phyloP scores from a whole-genome alignment of 2,329 filamentous ascomycete species.

The Neonectria punicea region DNA sequence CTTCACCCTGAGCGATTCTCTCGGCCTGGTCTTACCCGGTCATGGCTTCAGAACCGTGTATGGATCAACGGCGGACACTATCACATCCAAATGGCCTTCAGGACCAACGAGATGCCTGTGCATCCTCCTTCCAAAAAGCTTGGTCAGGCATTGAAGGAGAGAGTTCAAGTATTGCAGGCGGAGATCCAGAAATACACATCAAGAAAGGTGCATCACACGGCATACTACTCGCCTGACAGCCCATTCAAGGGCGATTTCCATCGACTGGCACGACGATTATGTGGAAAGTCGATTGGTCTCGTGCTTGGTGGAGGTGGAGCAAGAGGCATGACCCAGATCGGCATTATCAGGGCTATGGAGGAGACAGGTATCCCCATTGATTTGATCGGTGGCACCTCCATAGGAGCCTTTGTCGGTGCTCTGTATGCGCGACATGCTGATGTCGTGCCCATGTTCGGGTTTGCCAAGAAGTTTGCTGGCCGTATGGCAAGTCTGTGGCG shows the following conservation, averaged over 20 bases:
- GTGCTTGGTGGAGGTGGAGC: slow-evolving; percentile 95
- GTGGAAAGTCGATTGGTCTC: slow-evolving; percentile 92
- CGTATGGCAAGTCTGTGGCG: slow-evolving; percentile 99
- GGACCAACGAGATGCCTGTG: slow-evolving; percentile 78
- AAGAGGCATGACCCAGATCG: slow-evolving; percentile 89
- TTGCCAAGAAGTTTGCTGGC: slow-evolving; percentile 96
- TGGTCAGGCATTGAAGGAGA: slow-evolving; percentile 86
- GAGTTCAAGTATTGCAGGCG: slow-evolving; percentile 93
- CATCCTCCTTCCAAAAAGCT: slow-evolving; percentile 78
- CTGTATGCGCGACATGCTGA: slow-evolving; percentile 97
- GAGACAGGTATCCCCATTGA: slow-evolving; percentile 97
- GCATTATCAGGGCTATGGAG: slow-evolving; percentile 93
- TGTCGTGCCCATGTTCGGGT: slow-evolving; percentile 94
- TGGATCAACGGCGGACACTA: slow-evolving; percentile 99
- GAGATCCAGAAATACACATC: slow-evolving; percentile 99
- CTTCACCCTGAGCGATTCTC: slow-evolving; percentile 92
- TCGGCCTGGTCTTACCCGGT: slow-evolving; percentile 82
- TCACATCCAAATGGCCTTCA: slow-evolving; percentile 95
- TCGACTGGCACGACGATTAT: slow-evolving; percentile 86
- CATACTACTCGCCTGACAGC: slow-evolving; percentile 89
- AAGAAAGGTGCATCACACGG: slow-evolving; percentile 85
- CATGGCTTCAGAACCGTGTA: slow-evolving; percentile 90
- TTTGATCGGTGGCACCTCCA: slow-evolving; percentile 94
- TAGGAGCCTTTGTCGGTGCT: slow-evolving; percentile 93
- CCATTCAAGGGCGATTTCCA: slow-evolving; percentile 98